These are phyloP conservation scores for Schwanniomyces pseudopolymorphus DNA, from an alignment of 805 yeast genomes.

Conservation along the genomic window DNA sequence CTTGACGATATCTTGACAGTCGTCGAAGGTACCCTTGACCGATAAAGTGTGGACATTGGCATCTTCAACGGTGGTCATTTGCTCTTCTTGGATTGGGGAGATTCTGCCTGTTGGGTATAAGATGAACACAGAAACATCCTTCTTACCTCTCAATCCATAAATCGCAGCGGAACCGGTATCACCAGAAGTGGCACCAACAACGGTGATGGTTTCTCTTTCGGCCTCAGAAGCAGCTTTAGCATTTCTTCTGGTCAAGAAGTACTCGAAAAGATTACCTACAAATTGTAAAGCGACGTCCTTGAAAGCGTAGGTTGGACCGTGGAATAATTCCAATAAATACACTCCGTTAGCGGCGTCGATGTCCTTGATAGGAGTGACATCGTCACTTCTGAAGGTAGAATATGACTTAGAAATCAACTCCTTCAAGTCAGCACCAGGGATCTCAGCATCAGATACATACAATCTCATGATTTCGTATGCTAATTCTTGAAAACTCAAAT, in stretches of 20 bases:
- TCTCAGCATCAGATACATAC: conserved; percentile 72
- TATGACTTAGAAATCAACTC: conserved; percentile 69
- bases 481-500: conserved; percentile 76
- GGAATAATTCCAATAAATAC: conserved; percentile 88
- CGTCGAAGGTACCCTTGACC: conserved; percentile 95
- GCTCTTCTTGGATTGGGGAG: conserved; percentile 96
- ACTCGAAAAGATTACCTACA: conserved; percentile 95
- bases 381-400: conserved; percentile 82
- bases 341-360: conserved; percentile 58
- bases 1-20: conserved; percentile 96
- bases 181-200: conserved; percentile 98
- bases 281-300: conserved; percentile 98
- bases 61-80: conserved; percentile 96
- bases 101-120: conserved; percentile 96
- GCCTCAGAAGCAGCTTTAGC: conserved; percentile 45
- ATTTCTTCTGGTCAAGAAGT: conserved; percentile 78
- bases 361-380: conserved; percentile 83
- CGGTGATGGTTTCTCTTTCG: conserved; percentile 80
- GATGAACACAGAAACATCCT: conserved; percentile 96
- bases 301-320: conserved; percentile 99
- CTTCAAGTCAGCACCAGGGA: conserved; percentile 66
- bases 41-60: conserved; percentile 91
- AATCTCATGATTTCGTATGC: conserved; percentile 84
- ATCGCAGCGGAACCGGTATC: conserved; percentile 99
- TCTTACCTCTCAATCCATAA: conserved; percentile 94